A percentile compares a stretch with the other conserved stretches of the same genome.
Conservation (phyloP, 805 yeast species). For the Sugiyamaella boreocaroliniensis region DNA sequence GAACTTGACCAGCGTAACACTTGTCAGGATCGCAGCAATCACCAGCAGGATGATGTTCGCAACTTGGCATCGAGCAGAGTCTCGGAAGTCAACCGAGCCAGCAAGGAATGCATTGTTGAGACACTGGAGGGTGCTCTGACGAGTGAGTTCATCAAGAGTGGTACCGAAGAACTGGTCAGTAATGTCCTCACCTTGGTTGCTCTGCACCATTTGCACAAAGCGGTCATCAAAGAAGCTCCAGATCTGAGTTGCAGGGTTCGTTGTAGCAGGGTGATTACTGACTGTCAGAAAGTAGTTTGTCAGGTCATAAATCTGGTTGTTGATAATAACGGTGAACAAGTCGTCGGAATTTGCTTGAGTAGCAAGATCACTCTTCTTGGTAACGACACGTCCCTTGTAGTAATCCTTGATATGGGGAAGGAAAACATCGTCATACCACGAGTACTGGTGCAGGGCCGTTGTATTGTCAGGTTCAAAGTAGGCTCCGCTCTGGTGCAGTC, state of each 20-base stretch:
- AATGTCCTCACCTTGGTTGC: constrained; percentile 33
- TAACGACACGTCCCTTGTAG: constrained; percentile 34
- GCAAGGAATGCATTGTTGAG: constrained; percentile 32
- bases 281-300: constrained; percentile 33
- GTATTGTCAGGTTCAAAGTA: constrained; percentile 22
- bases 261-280: constrained; percentile 21
- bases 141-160: constrained; percentile 23
- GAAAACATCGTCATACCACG: constrained; percentile 34
- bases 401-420: constrained; percentile 31
- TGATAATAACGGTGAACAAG: constrained; percentile 29
- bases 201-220: constrained; percentile 28
- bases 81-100: constrained; percentile 34
- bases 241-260: constrained; percentile 20
- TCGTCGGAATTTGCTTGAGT: constrained; percentile 22
- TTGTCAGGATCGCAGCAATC: constrained; percentile 33
- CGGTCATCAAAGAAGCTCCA: constrained; percentile 32
- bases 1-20: constrained; percentile 36
- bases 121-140: constrained; percentile 29
- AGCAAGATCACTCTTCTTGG: constrained; percentile 24
- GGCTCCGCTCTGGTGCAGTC: constrained; percentile 30
- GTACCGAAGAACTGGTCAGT: constrained; percentile 25
- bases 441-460: constrained; percentile 30
- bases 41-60: constrained; percentile 35
- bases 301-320: constrained; percentile 33
- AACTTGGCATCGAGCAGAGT: constrained; percentile 35